Conservation (phyloP, 768 basidiomycete species). For the Mycena vitilis region DNA sequence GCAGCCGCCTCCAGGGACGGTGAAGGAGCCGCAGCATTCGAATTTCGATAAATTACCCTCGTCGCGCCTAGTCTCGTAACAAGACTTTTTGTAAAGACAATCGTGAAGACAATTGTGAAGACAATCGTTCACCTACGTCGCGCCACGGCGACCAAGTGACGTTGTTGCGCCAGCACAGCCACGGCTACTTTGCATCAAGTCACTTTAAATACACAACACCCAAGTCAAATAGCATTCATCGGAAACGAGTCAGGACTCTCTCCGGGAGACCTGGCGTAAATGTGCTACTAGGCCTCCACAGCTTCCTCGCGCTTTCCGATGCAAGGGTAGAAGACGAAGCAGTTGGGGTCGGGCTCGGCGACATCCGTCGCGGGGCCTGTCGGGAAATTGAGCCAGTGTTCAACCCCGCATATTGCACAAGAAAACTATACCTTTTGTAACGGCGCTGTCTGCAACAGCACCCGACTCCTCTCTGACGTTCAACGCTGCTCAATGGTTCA, state of each 20-base stretch:
- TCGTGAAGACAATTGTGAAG: too few relatives aligned
- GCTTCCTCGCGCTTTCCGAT: neutral
- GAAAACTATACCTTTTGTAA: neutral
- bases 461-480: neutral
- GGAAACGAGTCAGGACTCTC: too few relatives aligned
- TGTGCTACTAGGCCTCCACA: too few relatives aligned
- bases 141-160: too few relatives aligned
- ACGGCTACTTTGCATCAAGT: too few relatives aligned
- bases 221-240: too few relatives aligned
- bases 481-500: neutral
- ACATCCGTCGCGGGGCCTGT: neutral
- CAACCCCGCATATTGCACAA: neutral
- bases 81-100: too few relatives aligned
- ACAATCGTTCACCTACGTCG: too few relatives aligned
- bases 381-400: neutral
- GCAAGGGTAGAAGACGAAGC: neutral
- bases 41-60: neutral
- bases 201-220: too few relatives aligned
- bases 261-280: too few relatives aligned
- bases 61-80: too few relatives aligned
- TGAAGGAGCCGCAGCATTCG: slow-evolving; percentile 3
- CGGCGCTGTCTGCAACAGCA: neutral
- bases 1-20: neutral
- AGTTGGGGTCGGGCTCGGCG: neutral
- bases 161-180: too few relatives aligned